Base-by-base conservation (phyloP, 176 grass and related monocot genomes). In the Phoenix roebelenii region DNA sequence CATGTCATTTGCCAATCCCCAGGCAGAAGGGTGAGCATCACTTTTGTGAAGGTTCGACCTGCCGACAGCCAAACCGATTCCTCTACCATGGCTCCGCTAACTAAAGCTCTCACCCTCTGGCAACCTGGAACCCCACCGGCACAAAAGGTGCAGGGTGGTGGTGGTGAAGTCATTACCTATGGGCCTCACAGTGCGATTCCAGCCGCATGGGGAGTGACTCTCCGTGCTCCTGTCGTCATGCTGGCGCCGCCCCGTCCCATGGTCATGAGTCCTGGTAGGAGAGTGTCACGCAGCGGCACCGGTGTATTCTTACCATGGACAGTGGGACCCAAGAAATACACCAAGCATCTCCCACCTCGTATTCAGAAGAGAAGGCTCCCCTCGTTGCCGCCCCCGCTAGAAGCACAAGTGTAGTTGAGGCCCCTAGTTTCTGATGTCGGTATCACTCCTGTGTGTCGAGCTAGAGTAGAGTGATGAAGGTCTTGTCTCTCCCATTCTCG, bases 231-330 rank as follows among this genome's bases (percentile, higher is more conserved):
- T 2, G 68, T 82, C 5, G 73, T 90, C 54, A 79, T 98, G 76
- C 68, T 98, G 22, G 74, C 84, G 25, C 87, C 93, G 1, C 63
- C 79, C 6, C 80, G 82, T 76, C 66, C 87, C 3, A 74, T 91
- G 57, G 65, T 77, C 50, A 74, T 79, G 82, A 69, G 81, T 54
- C 54, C 72, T 9, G 65, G 74, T 73, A 98, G 83, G 76, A 77
- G 77, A 66, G 82, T 80, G 70, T 65, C 66, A 15, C 82, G 81
- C 16, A 72, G 73, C 39, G 93, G 94, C 68, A 98, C 94, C 10
- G 94, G 94, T n/a, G 94, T 98, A 51, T 98, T 98, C 79, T 76
- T 98, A 62, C 94, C 94, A 3, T 98, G 88, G 94, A 82, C 72
- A 26, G 88, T 98, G 0, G 94, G 94, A 5, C 82, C 94, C 0